Conservation (phyloP, 2,329 filamentous ascomycete genomes). For the Gliomastix tumulicola region DNA sequence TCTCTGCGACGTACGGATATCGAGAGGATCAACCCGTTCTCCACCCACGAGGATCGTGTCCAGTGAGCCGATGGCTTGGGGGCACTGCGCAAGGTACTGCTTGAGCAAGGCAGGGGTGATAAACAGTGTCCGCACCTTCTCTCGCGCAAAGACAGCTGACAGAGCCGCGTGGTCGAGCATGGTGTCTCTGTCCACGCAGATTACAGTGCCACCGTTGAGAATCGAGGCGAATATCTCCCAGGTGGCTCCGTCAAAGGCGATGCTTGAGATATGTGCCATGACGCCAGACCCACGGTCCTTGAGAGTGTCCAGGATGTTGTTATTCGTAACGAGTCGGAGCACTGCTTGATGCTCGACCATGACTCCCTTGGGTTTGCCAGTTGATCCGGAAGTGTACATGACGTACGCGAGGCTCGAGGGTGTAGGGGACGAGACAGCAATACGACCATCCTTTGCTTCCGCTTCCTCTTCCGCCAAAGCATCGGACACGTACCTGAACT, state of each 20-base stretch:
- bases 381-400: conserved; percentile 46
- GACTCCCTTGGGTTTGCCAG: conserved; percentile 40
- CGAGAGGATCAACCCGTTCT: conserved; percentile 7
- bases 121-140: conserved; percentile 3
- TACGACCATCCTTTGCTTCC: not conserved
- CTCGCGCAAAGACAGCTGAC: conserved; percentile 2
- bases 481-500: not conserved
- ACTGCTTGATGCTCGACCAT: conserved; percentile 16
- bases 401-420: conserved; percentile 49
- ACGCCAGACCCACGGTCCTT: not conserved
- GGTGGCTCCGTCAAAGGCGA: conserved; percentile 10
- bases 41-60: conserved; percentile 7
- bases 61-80: conserved; percentile 1
- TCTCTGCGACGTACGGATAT: conserved; percentile 1
- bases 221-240: conserved; percentile 12
- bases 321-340: conserved; percentile 4
- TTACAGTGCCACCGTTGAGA: conserved; percentile 10
- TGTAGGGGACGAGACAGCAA: not conserved
- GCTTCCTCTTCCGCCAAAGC: not conserved
- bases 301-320: conserved; percentile 2
- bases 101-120: conserved; percentile 9
- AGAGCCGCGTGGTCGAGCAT: conserved; percentile 7
- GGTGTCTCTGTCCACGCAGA: conserved; percentile 10
- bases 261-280: conserved; percentile 10
- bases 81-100: conserved; percentile 5